Base-by-base conservation (phyloP, 1,139 yeast genomes). In the Diutina ranongensis region DNA sequence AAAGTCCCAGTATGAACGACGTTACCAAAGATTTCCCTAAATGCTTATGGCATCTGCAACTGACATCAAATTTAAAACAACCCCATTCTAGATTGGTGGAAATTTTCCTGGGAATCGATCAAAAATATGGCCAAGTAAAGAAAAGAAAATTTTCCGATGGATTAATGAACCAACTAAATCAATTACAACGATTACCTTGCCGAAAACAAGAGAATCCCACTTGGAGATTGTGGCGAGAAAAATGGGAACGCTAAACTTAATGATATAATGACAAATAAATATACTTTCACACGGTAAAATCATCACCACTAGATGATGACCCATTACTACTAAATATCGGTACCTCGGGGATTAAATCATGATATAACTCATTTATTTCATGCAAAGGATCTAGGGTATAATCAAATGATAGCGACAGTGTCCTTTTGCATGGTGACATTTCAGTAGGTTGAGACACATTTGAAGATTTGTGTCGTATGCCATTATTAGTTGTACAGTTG, bases 1-100 rank as follows among this genome's bases (percentile, higher is more conserved):
- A 38, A 8, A 38, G 42, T 20, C 31, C 42, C 42, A 38, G 42
- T 32, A 25, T 38, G 31, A 38, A 38, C 13, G 42, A 38, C 42
- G 42, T 38, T n/a, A 36, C 40, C 25, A 27, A 15, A 4, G 21
- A 21, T 8, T 15, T 15, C 4, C 25, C 18, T 12, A 21, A 20
- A 15, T 27, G 20, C 2, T 22, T 22, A 7, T 35, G 20, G 21
- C 38, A 35, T 22, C 22, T 20, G 38, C 15, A n/a, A 22, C 38
- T 35, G 40, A 13, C 31, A 13, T 22, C 42, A n/a, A 25, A 21
- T 19, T 25, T 21, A 10, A 4, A 16, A 16, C 7, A 20, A 15
- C 27, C 40, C 28, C 40, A 21, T 9, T 3, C 18, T 3, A 19
- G 33, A 15, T 38, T 38, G 21, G 42, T 38, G 42, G 42, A 38